A percentile compares a stretch with the other conserved stretches of the same genome.
Conservation (phyloP, 345 rosid species). For the Odontarrhena argentea region DNA sequence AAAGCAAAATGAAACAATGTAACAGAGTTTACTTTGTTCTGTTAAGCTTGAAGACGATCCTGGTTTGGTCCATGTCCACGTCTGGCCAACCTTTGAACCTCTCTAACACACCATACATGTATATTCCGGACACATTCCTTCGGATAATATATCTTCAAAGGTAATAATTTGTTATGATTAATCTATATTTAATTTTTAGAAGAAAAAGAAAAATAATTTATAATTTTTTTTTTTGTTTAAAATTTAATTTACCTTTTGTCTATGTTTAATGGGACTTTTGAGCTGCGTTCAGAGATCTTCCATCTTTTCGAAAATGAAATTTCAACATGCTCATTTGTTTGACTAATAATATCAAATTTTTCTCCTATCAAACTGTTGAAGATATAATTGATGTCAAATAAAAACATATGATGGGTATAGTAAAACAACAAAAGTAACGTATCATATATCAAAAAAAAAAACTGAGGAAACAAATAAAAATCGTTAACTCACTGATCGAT, state of each 20-base stretch:
- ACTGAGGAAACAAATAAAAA: background rate
- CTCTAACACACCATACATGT: constrained; percentile 67
- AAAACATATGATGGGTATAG: background rate
- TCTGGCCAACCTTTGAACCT: constrained; percentile 74
- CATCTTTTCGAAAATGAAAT: constrained; percentile 66
- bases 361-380: constrained; percentile 51
- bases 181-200: background rate
- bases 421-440: background rate
- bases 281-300: constrained; percentile 36
- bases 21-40: constrained; percentile 45
- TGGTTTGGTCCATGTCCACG: constrained; percentile 76
- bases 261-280: constrained; percentile 63
- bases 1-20: background rate
- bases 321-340: constrained; percentile 59
- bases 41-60: constrained; percentile 79
- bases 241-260: constrained; percentile 64
- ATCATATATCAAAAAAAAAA: background rate
- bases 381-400: background rate
- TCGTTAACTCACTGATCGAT: constrained; percentile 42
- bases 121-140: constrained; percentile 64
- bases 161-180: background rate
- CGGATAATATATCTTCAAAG: constrained; percentile 63
- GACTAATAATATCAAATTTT: constrained; percentile 46
- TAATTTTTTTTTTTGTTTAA: background rate
- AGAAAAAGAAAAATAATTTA: background rate